A percentile compares a stretch with the other conserved stretches of the same genome.
phyloP scores from a whole-genome alignment of 2,329 filamentous ascomycete genomes.

The Aureobasidium zeae region DNA sequence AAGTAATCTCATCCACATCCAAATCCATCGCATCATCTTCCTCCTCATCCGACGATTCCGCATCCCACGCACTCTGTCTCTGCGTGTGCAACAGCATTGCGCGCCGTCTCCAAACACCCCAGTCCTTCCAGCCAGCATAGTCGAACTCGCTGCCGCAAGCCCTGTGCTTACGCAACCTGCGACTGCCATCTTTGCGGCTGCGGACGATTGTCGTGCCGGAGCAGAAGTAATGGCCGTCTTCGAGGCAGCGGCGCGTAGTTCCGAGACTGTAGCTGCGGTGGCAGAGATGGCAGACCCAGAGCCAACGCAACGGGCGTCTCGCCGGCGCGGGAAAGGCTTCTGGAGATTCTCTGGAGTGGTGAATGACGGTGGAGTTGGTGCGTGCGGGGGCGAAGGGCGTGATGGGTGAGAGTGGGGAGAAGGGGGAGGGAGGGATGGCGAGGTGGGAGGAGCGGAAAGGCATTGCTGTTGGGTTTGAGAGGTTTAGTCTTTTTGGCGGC shows the following conservation, averaged over 20 bases:
- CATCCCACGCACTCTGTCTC: slow-evolving; percentile 4
- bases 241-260: slow-evolving; percentile 44
- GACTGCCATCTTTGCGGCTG: slow-evolving; percentile 25
- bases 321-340: slow-evolving; percentile 24
- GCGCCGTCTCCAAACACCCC: slow-evolving; percentile 36
- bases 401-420: slow-evolving; percentile 28
- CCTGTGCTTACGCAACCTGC: slow-evolving; percentile 27
- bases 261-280: slow-evolving; percentile 38
- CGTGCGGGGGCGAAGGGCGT: slow-evolving; percentile 16
- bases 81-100: slow-evolving; percentile 21
- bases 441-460: slow-evolving; percentile 38
- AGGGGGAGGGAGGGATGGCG: slow-evolving; percentile 37
- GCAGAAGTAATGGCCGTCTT: slow-evolving; percentile 48
- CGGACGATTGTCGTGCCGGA: slow-evolving; percentile 34
- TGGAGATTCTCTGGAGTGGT: too few species aligned
- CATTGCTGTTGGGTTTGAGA: slow-evolving; percentile 31
- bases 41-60: slow-evolving; percentile 15
- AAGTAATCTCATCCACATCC: background rate
- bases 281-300: slow-evolving; percentile 48
- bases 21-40: slow-evolving; percentile 15
- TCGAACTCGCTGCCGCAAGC: slow-evolving; percentile 46
- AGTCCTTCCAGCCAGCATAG: slow-evolving; percentile 42
- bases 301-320: slow-evolving; percentile 35
- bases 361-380: slow-evolving; percentile 21
- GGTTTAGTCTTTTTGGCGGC: slow-evolving; percentile 26